These are phyloP conservation scores for Coniochaeta sp. DNA, from an alignment of 2,329 filamentous ascomycete species.

Conservation along the genomic window DNA sequence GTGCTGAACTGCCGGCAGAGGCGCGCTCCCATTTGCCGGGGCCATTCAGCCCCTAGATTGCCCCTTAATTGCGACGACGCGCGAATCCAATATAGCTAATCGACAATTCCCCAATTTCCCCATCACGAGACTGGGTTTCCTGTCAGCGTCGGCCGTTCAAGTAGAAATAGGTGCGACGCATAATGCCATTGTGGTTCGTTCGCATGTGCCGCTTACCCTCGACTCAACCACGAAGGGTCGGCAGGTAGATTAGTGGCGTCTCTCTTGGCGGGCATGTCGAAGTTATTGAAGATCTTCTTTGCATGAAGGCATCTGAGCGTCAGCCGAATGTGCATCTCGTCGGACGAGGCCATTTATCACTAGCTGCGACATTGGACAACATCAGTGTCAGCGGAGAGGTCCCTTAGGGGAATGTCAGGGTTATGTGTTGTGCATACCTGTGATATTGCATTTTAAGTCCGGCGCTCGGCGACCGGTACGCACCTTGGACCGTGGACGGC, in stretches of 20 bases:
- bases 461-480: no score
- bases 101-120: background rate
- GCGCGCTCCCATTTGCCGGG: background rate
- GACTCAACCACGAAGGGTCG: background rate
- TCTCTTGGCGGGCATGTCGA: background rate
- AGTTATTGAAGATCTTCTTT: background rate
- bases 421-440: background rate
- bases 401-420: background rate
- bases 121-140: background rate
- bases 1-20: background rate
- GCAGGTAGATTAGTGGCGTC: background rate
- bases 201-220: background rate
- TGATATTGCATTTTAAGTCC: background rate
- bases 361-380: background rate
- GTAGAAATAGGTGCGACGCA: background rate
- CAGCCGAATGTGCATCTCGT: background rate
- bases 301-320: background rate
- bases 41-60: background rate
- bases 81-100: background rate
- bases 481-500: background rate
- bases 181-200: background rate
- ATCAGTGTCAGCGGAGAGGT: background rate
- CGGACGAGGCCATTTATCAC: background rate
- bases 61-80: background rate
- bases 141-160: background rate